These are phyloP conservation scores for Aspergillus sclerotiicarbonarius DNA, from an alignment of 495 filamentous ascomycete genomes.

Conservation along the genomic window DNA sequence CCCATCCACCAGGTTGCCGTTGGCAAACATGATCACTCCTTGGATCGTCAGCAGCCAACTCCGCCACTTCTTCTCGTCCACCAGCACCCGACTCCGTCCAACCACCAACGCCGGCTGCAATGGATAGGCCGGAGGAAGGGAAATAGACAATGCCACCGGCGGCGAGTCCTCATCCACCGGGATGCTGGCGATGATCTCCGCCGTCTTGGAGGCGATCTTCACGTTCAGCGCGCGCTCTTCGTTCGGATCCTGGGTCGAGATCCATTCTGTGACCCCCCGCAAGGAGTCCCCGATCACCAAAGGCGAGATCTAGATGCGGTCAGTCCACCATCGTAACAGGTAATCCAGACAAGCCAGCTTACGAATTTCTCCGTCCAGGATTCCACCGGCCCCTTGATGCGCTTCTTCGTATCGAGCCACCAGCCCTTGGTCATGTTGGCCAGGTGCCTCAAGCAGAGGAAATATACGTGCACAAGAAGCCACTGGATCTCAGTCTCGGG, in stretches of 20 bases:
- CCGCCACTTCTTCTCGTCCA: slow-evolving; percentile 87
- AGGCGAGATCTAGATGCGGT: slow-evolving; percentile 64
- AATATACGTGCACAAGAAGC: slow-evolving; percentile 85
- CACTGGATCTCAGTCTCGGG: slow-evolving; percentile 70
- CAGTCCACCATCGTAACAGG: background rate
- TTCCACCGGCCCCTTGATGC: slow-evolving; percentile 72
- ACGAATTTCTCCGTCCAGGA: slow-evolving; percentile 76
- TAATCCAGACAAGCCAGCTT: slow-evolving; percentile 14
- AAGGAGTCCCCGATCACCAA: slow-evolving; percentile 71
- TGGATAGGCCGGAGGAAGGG: slow-evolving; percentile 76
- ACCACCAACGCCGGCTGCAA: slow-evolving; percentile 73
- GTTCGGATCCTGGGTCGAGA: slow-evolving; percentile 46
- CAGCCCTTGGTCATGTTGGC: slow-evolving; percentile 81
- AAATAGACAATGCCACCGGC: slow-evolving; percentile 72
- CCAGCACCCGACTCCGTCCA: slow-evolving; percentile 75
- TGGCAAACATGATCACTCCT: slow-evolving; percentile 87
- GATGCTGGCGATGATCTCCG: slow-evolving; percentile 78
- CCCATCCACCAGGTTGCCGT: slow-evolving; percentile 80
- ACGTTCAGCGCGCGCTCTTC: slow-evolving; percentile 70
- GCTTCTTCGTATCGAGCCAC: slow-evolving; percentile 75
- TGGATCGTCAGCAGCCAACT: slow-evolving; percentile 82
- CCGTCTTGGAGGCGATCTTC: slow-evolving; percentile 64
- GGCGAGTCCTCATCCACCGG: slow-evolving; percentile 83
- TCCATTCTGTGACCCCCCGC: slow-evolving; percentile 71
- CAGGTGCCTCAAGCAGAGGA: slow-evolving; percentile 68